These are phyloP conservation scores for Neurospora pannonica DNA, from an alignment of 495 filamentous ascomycete species.

Conservation along the genomic window DNA sequence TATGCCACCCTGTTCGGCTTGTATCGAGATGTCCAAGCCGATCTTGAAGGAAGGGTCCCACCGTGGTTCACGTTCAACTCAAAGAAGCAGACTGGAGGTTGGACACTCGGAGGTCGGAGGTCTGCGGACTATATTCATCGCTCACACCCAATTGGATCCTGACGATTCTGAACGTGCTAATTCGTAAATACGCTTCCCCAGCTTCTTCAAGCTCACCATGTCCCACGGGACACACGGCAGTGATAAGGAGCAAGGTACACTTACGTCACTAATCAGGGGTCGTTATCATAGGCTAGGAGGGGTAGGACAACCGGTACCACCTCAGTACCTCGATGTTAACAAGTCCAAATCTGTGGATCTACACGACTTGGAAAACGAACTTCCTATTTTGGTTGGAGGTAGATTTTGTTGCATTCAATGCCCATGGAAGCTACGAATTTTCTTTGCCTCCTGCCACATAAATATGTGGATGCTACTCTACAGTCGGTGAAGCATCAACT, in stretches of 20 bases:
- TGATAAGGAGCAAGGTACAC: neutral
- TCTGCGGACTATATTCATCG: neutral
- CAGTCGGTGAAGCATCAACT: neutral
- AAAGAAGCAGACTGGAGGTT: neutral
- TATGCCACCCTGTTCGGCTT: neutral
- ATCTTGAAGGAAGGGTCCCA: neutral
- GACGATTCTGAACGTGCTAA: neutral
- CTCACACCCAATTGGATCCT: neutral
- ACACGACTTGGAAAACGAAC: neutral
- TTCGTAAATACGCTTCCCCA: neutral
- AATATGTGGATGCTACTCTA: neutral
- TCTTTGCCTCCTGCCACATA: neutral
- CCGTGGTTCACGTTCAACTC: neutral
- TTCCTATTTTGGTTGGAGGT: neutral
- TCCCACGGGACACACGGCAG: neutral
- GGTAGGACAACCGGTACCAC: neutral
- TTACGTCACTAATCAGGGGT: neutral
- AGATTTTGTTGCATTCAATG: neutral
- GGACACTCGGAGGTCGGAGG: neutral
- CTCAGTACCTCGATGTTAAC: neutral
- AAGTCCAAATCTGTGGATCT: neutral
- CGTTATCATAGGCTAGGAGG: neutral
- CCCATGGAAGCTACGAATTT: neutral
- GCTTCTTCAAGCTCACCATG: neutral
- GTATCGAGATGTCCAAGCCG: neutral